phyloP scores from a whole-genome alignment of 1,284 basidiomycete genomes.

The Thelephora terrestris region DNA sequence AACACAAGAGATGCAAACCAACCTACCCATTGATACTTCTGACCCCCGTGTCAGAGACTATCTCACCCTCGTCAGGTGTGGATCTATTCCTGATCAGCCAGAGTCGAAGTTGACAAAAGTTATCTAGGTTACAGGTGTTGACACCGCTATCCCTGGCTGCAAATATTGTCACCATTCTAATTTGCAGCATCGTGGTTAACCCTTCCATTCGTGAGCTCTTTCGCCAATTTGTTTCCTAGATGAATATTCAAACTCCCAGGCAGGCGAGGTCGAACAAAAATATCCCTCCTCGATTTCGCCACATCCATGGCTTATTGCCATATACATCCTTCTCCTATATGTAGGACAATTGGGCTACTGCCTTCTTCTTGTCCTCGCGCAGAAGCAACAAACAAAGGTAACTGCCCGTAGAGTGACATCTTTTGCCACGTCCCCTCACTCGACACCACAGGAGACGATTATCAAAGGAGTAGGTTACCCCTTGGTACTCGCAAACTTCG shows the following conservation, averaged over 20 bases:
- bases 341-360: conserved; percentile 73
- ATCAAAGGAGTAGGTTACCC: conserved; percentile 71
- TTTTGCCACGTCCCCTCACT: not conserved
- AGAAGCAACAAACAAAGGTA: conserved; percentile 73
- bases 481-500: conserved; percentile 72
- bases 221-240: not conserved
- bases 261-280: conserved; percentile 42
- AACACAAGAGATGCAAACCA: conserved; percentile 14
- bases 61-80: conserved; percentile 20
- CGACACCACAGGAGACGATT: conserved; percentile 38
- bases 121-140: conserved; percentile 58
- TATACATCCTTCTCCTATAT: conserved; percentile 57
- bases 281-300: conserved; percentile 72
- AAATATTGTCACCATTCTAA: conserved; percentile 49
- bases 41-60: conserved; percentile 24
- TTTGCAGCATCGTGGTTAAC: conserved; percentile 43
- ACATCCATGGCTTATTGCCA: conserved; percentile 46
- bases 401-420: conserved; percentile 1
- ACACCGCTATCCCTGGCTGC: conserved; percentile 70
- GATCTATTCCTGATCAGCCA: not conserved
- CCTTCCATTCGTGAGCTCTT: conserved; percentile 40
- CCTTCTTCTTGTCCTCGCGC: conserved; percentile 57
- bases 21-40: conserved; percentile 19
- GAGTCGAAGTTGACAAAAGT: not conserved
- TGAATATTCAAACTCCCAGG: not conserved